Conservation (phyloP, 257 asterid species). For the Agastache rugosa region DNA sequence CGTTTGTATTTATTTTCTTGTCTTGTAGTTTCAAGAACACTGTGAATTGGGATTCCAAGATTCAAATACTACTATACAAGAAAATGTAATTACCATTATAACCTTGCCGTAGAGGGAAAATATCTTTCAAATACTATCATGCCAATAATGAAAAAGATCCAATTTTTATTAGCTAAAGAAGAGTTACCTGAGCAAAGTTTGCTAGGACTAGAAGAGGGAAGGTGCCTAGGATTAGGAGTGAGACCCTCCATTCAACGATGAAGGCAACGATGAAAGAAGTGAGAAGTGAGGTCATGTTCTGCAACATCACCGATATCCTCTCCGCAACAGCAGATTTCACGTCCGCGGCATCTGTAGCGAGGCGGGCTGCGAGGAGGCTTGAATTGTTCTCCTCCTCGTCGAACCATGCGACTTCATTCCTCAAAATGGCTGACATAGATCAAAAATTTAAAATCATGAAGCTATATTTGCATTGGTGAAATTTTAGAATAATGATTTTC, state of each 20-base stretch:
- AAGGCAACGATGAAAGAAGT: conserved; percentile 96
- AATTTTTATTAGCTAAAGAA: conserved; percentile 5
- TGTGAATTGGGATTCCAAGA: conserved; percentile 51
- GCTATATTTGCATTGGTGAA: neutral
- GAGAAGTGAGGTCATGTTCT: conserved; percentile 97
- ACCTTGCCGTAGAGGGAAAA: conserved; percentile 1
- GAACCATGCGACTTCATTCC: conserved; percentile 99
- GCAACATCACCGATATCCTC: conserved; percentile 94
- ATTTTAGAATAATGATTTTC: neutral
- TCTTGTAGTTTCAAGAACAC: conserved; percentile 50
- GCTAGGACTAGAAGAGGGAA: conserved; percentile 98
- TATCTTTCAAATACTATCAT: neutral
- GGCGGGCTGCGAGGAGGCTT: conserved; percentile 84
- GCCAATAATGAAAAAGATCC: neutral
- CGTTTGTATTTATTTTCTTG: conserved; percentile 48
- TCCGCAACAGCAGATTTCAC: conserved; percentile 96
- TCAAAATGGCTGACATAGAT: conserved; percentile 67
- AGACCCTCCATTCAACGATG: conserved; percentile 98
- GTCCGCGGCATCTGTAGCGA: conserved; percentile 95
- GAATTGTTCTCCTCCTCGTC: conserved; percentile 99
- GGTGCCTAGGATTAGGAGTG: conserved; percentile 80
- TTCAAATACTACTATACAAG: conserved; percentile 28
- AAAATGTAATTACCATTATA: conserved; percentile 30
- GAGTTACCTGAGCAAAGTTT: conserved; percentile 95
- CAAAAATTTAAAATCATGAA: neutral